Base-by-base conservation (phyloP, 495 filamentous ascomycete genomes). In the Rusavskia elegans region DNA sequence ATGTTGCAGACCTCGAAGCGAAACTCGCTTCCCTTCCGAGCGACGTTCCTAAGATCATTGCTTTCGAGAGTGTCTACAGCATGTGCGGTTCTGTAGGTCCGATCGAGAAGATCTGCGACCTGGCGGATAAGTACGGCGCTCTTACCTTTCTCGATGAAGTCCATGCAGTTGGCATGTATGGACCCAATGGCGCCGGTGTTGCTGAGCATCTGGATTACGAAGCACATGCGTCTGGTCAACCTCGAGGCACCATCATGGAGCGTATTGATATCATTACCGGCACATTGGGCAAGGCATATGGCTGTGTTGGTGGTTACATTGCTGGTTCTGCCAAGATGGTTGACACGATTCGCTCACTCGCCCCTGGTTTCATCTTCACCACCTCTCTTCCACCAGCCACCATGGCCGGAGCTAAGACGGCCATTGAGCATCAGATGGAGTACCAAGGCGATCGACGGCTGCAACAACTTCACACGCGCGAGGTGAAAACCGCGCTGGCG, bases 111-210 rank as follows among this genome's bases (percentile, higher is more conserved):
- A 97, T 98, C 51, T 95, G 88, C 64, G 89, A 97, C 64, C 72
- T 98, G 23, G 89, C 92, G 14, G 89, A 97, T 51, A 95, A 95
- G 68, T 98, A 98, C 67, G 92, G 92, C 55, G 92, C 92, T 29
- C 78, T 98, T 57, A 98, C 92, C 59, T 97, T 98, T 68, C 70
- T 95, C 64, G 92, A 98, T 63, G 92, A 98, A 74, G 92, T 98
- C 46, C 92, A 98, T 67, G 92, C 92, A 35, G 92, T 98, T 21
- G 92, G 92, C 56, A 98, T 98, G 92, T 98, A 98, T 63, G 92
- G 92, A 61, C 88, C 92, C 62, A 81, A 90, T 59, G 92, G 92
- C 57, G 92, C 89, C 45, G 92, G 92, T 64, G 93, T 98, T 51
- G 92, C 92, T 14, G 92, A 98, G 67, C 92, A 98, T 66, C 78